These are phyloP conservation scores for Rutstroemia sp. DNA, from an alignment of 2,329 filamentous ascomycete genomes.

Conservation along the genomic window DNA sequence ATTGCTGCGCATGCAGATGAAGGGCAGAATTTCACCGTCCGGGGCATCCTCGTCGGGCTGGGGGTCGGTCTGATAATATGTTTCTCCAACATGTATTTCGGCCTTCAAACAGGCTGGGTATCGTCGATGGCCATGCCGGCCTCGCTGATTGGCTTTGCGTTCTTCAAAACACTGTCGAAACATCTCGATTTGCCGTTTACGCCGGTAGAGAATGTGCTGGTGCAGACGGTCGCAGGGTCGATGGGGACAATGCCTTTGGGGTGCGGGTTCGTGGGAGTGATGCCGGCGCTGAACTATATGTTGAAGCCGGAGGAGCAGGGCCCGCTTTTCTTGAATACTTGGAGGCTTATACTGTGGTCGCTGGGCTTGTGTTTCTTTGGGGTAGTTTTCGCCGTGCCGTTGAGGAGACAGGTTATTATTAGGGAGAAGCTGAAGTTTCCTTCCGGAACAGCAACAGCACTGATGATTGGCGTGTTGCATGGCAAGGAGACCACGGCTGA, in stretches of 20 bases:
- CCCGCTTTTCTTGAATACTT: conserved; percentile 62
- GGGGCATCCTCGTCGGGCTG: conserved; percentile 73
- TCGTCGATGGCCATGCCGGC: conserved; percentile 96
- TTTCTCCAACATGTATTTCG: conserved; percentile 98
- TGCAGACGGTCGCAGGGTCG: conserved; percentile 90
- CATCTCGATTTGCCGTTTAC: conserved; percentile 76
- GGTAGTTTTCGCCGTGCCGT: conserved; percentile 88
- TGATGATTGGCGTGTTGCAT: conserved; percentile 87
- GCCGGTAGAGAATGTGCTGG: conserved; percentile 91
- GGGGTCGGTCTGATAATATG: conserved; percentile 84
- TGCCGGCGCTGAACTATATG: conserved; percentile 86
- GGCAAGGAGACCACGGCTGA: conserved; percentile 41
- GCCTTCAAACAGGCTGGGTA: conserved; percentile 78
- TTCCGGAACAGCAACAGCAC: conserved; percentile 87
- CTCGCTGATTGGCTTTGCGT: conserved; percentile 86
- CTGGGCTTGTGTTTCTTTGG: conserved; percentile 93
- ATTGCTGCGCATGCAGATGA: conserved; percentile 27
- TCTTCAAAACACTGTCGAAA: conserved; percentile 73
- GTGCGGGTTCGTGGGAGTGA: conserved; percentile 90
- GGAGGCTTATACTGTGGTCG: conserved; percentile 82
- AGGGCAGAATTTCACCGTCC: conserved; percentile 69
- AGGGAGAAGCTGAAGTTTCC: conserved; percentile 89
- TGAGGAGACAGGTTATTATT: conserved; percentile 87
- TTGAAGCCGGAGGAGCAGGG: conserved; percentile 71
- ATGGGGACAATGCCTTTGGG: conserved; percentile 96